A percentile compares a stretch with the other conserved stretches of the same genome.
These are phyloP conservation scores for Auriscalpium microsporum DNA, from an alignment of 768 basidiomycete genomes.

Conservation along the genomic window DNA sequence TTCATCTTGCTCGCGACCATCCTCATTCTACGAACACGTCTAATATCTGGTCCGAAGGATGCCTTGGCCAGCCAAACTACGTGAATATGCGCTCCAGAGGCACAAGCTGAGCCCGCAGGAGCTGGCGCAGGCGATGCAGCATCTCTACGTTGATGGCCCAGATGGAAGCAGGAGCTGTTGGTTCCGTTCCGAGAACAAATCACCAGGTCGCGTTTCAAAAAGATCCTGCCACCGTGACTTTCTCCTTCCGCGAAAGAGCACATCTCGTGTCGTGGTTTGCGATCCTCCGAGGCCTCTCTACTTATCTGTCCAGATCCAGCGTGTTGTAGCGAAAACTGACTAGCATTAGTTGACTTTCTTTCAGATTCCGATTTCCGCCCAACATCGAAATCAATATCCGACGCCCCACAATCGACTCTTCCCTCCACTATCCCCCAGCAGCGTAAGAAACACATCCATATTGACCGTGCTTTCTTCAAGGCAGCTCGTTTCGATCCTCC, in stretches of 20 bases:
- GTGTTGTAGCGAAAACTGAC: background rate
- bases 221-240: background rate
- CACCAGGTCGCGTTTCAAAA: constrained; percentile 45
- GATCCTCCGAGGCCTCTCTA: background rate
- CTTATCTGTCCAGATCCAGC: background rate
- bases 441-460: constrained; percentile 43
- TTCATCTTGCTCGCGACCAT: constrained; percentile 3
- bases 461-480: constrained; percentile 58
- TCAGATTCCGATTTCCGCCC: constrained; percentile 39
- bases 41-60: constrained; percentile 11
- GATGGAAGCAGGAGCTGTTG: constrained; percentile 54
- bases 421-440: constrained; percentile 39
- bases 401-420: constrained; percentile 48
- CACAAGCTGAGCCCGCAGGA: constrained; percentile 25
- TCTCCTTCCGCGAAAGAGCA: no score
- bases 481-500: constrained; percentile 68
- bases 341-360: background rate
- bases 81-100: background rate
- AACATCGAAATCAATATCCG: constrained; percentile 41
- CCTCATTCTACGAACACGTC: constrained; percentile 5
- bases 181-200: constrained; percentile 59
- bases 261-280: no score
- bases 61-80: constrained; percentile 3
- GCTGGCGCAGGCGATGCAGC: constrained; percentile 41
- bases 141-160: constrained; percentile 51